Base-by-base conservation (phyloP, 805 yeast species). In the Barnettozyma sp. region DNA sequence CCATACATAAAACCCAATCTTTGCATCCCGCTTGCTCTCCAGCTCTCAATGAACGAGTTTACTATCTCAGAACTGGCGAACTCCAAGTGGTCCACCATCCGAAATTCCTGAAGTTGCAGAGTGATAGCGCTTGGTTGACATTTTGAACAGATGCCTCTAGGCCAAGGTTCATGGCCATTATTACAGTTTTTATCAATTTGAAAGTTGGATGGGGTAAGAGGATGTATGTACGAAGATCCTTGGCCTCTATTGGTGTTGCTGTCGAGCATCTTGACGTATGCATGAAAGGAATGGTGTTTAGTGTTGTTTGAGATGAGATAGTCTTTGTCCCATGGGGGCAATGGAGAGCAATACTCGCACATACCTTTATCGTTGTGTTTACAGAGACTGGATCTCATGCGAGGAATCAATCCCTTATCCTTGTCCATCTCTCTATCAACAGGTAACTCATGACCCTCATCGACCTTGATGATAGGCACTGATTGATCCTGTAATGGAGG, bases 81-180 rank as follows among this genome's bases (percentile, higher is more conserved):
- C 56, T 92, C 98, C 21, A 92, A 92, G 61, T 92, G 97, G 57
- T 92, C 99, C 20, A 94, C 96, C 95, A 92, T 85, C 49, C 99
- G 73, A 58, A 84, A 92, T 23, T 70, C 65, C 57, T 92, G 98
- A 58, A 78, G 87, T 58, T 82, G 94, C 43, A 92, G 66, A 0
- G 97, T 88, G 41, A 92, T 85, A 0, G 96, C 92, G 1, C 95
- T 78, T 1, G 98, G 97, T 59, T 90, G 97, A 60, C 98, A 90
- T 58, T 87, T 85, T 12, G 95, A 83, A 54, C 98, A 90, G 46
- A 92, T 87, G 1, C 97, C 96, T 35, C 65, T 70, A 2, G 98
- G 97, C 86, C 95, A 92, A 7, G 95, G 90, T 25, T 79, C 76
- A 58, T 90, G 98, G 1, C 95, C 95, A 27, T 75, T 68, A 0